Evolutionary conservation across 2,329 filamentous ascomycete genomes (phyloP), one percentile per base, ranked within the genome.

Genomic region (Colletotrichum noveboracense): DNA sequence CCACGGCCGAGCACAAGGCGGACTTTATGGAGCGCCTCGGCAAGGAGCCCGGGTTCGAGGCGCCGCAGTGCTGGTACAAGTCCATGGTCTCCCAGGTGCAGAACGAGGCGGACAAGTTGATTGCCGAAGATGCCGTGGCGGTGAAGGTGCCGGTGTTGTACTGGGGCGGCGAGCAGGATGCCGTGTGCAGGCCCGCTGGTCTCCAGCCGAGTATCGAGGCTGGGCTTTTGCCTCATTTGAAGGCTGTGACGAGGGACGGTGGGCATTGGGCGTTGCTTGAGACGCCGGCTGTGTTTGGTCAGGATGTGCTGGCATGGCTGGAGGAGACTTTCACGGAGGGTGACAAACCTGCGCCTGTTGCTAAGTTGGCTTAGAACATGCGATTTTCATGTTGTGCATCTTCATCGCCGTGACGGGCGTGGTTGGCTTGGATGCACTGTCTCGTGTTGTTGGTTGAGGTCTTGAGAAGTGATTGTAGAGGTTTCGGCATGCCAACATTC

Each of bases 201-300:
- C 78, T 82, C 58, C 66, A 76, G 26, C 64, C 66, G 0, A 71
- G 61, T 34, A 78, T 81, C 18, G 67, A 77, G 26, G 75, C 70
- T 4, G 81, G 81, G 1, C 64, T 80, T 3, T 67, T 84, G 26
- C 80, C 81, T 3, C 67, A 80, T 8, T 14, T 75, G 32, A 81
- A 82, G 30, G 77, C 56, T 24, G 67, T 79, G 32, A 76, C 65
- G 8, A 75, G 82, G 16, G 76, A 81, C 2, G 80, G 80, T 12
- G 81, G 78, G 0, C 83, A 84, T 34, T 84, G 82, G 82, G 79
- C 78, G 4, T 66, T 82, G 4, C 68, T 82, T n/a, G 82, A 84
- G 75, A 78, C 77, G 43, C 82, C 82, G 3, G 73, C 56, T 9
- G 79, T 79, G 43, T 77, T 83, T 62, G 81, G 79, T 2, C 36